These are phyloP conservation scores for Magnusiomyces clavatus DNA, from an alignment of 1,139 yeast genomes.

Conservation along the genomic window DNA sequence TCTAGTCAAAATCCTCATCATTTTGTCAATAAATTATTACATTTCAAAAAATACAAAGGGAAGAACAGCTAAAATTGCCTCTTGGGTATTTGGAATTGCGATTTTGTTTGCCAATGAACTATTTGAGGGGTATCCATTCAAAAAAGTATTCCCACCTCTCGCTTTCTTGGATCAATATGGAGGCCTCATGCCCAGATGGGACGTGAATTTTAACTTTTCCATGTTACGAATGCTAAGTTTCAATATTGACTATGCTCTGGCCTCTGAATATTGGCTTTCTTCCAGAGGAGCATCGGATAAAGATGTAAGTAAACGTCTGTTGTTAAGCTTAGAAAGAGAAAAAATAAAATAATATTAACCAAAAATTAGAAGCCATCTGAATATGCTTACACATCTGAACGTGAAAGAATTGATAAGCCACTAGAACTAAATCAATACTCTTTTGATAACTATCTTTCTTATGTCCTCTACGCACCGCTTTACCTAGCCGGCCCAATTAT, in stretches of 20 bases:
- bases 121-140: conserved; percentile 48
- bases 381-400: conserved; percentile 40
- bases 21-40: conserved; percentile 47
- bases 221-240: conserved; percentile 76
- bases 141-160: conserved; percentile 33
- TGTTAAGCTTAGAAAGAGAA: background rate
- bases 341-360: conserved; percentile 3
- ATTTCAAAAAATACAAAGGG: conserved; percentile 41
- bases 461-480: conserved; percentile 76
- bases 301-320: conserved; percentile 9
- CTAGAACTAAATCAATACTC: conserved; percentile 53
- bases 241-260: conserved; percentile 56
- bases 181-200: conserved; percentile 89
- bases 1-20: conserved; percentile 49
- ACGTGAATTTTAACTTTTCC: conserved; percentile 87
- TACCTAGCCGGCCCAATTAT: conserved; percentile 93
- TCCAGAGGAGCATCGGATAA: conserved; percentile 6
- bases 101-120: conserved; percentile 72
- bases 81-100: conserved; percentile 76
- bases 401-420: conserved; percentile 61
- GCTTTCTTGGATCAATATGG: conserved; percentile 35
- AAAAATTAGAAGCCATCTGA: conserved; percentile 14
- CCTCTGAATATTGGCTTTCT: background rate
- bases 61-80: conserved; percentile 22
- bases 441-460: conserved; percentile 59